Evolutionary conservation across 139 green algal species (phyloP), one percentile per base, ranked within the genome.

Genomic region (Astrephomene gubernaculifera): DNA sequence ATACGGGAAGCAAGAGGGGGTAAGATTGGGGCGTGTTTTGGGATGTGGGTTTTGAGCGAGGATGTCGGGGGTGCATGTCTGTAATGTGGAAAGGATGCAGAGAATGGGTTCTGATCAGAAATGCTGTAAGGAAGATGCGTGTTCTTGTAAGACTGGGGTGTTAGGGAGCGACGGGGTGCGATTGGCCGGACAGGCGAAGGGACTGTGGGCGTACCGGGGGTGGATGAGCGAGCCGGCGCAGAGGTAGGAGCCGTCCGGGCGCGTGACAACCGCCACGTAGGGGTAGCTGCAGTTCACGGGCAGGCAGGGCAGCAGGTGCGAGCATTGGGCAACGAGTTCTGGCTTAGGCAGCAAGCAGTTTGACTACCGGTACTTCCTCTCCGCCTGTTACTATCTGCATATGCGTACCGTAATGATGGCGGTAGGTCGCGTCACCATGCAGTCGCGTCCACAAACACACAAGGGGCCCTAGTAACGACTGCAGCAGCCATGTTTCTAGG

Each of bases 161-260:
- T n/a, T n/a, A n/a, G n/a, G n/a, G n/a, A n/a, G n/a, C n/a, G n/a
- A 57, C 17, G 49, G 12, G 17, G 49, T 57, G 12, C 49, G 12
- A 57, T 25, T 57, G 14, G 21, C 57, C 12, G 21, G 17, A n/a
- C 12, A 65, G n/a, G 57, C 17, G 21, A 65, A 65, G 57, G 14
- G 57, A 24, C 17, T 19, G 21, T n/a, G 17, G n/a, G 10, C 29
- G 12, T 53, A 84, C 78, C 78, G 64, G 61, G 78, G 78, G 31
- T 84, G 78, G 19, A 84, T 29, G 7, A 84, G 44, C 19, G 61
- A 39, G 35, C 78, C 78, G 5, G 78, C 78, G 41, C 78, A 84
- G n/a, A 84, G 78, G 64, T 84, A 84, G 61, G 38, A 73, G 31
- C 78, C 78, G 60, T 84, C 78, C 7, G 19, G 25, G 22, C 71